Base-by-base conservation (phyloP, 2,329 filamentous ascomycete species). In the Colletotrichum euphorbiae region DNA sequence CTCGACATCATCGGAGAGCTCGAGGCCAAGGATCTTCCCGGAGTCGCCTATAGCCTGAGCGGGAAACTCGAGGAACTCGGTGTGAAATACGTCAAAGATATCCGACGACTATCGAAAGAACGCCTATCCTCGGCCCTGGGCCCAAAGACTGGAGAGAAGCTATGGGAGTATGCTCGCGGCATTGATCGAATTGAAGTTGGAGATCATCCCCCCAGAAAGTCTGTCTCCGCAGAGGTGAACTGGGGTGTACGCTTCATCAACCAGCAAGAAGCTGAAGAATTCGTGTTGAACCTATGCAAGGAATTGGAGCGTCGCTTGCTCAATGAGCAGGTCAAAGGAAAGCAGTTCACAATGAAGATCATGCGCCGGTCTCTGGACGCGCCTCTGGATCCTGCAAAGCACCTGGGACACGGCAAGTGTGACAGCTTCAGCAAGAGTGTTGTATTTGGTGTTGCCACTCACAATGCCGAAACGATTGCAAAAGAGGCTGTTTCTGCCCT, bases 211-310 rank as follows among this genome's bases (percentile, higher is more conserved):
- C 84, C 93, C 15, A 90, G 96, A 61, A 99, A 98, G 76, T 98
- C 95, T 0, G 93, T 99, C 0, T 98, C 96, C 2, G 95, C 95
- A 1, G 96, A 99, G 77, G 93, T 99, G 70, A 99, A 96, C 74
- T 99, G 96, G 96, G 96, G 97, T 3, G 97, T 99, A 63, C 90
- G 96, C 6, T 99, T 99, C 76, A 89, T 96, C 72, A 97, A 87
- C 69, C 93, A 98, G 75, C 86, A 88, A n/a, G 95, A 99, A 78
- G 94, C 94, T 0, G 95, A 98, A 67, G 93, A 97, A 71, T 99
- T 99, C 77, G 86, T 98, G 33, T 83, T 89, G 69, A 96, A 93
- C 71, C 82, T 99, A 0, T 96, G 93, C 75, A 90, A 90, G 63
- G 96, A 99, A 78, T 81, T 99, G 6, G 90, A 94, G 73, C 91